Evolutionary conservation across 2,329 filamentous ascomycete genomes (phyloP), one percentile per base, ranked within the genome.

Genomic region (Ophiostoma sp.): DNA sequence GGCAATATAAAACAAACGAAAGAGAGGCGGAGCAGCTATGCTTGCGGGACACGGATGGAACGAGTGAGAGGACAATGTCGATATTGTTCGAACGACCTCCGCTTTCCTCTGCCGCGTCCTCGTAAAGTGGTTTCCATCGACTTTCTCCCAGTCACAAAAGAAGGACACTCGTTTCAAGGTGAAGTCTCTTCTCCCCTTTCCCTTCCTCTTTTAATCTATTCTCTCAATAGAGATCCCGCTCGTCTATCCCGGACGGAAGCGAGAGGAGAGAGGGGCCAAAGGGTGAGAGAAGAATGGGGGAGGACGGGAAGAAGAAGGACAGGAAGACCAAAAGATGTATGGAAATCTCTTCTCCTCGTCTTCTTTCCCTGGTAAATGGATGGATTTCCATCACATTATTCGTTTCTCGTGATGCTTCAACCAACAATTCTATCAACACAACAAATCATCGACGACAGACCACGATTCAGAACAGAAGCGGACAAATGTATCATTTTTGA

Each of bases 81-180:
- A 48, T 45, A 31, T 31, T 28, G 39, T 19, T 45, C 7, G 2
- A 57, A 12, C 48, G 11, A n/a, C 50, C 17, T 31, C 68, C 33
- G 59, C 33, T 70, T 59, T 39, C 19, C 33, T 71, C 39, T 45
- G 61, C 61, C 59, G 36, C 25, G 6, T 61, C 52, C 69, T 52
- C 52, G 52, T 70, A 70, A 70, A 70, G 52, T 70, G 52, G 69
- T 48, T 36, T 36, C 17, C 22, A 12, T 36, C 25, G 7, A 59
- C 7, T 19, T n/a, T 22, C 36, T 15, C 19, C 17, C 9, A 48
- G 6, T 42, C n/a, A 17, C n/a, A 28, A 28, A 5, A 48, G 11
- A 45, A 39, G n/a, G 6, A 17, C 39, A 31, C 1, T 36, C 25
- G 66, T 52, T 55, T 69, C 63, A 52, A 52, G 28, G 55, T 59